Percentiles rank a stretch among this genome's conserved stretches.
Evolutionary conservation across 805 yeast genomes (phyloP).

Genomic region (Dipodascus geniculatus): DNA sequence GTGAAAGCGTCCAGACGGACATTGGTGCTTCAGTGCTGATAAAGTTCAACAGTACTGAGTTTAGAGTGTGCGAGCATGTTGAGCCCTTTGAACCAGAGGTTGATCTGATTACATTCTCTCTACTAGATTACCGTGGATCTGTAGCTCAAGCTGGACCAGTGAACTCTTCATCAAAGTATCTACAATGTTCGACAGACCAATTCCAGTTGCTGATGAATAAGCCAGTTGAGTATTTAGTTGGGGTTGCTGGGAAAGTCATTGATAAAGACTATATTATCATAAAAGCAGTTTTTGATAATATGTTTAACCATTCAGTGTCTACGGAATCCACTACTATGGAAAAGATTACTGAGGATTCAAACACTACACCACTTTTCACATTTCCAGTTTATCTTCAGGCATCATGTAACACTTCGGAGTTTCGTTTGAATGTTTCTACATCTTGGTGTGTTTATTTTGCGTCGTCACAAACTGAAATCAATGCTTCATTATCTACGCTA

Average conservation of each 20-base stretch:
- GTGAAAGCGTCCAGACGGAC: background rate
- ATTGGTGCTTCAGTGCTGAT: background rate
- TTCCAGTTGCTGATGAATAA: background rate
- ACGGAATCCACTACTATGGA: background rate
- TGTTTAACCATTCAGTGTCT: background rate
- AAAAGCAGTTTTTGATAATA: background rate
- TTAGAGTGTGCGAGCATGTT: background rate
- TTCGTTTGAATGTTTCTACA: background rate
- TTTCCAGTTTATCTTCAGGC: background rate
- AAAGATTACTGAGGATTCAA: background rate
- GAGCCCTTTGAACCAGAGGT: background rate
- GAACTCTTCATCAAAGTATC: background rate
- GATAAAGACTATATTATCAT: background rate
- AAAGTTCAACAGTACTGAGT: background rate
- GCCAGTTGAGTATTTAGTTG: background rate
- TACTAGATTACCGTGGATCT: background rate
- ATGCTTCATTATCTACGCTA: background rate
- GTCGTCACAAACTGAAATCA: background rate
- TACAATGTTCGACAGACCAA: background rate
- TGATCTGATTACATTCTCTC: background rate
- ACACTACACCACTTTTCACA: background rate
- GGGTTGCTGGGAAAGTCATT: background rate
- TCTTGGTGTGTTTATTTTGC: conserved; percentile 1
- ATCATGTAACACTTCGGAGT: background rate
- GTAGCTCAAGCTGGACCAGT: background rate